Conservation (phyloP, 192 early-diverging fungal species). For the Dissophora ornata region DNA sequence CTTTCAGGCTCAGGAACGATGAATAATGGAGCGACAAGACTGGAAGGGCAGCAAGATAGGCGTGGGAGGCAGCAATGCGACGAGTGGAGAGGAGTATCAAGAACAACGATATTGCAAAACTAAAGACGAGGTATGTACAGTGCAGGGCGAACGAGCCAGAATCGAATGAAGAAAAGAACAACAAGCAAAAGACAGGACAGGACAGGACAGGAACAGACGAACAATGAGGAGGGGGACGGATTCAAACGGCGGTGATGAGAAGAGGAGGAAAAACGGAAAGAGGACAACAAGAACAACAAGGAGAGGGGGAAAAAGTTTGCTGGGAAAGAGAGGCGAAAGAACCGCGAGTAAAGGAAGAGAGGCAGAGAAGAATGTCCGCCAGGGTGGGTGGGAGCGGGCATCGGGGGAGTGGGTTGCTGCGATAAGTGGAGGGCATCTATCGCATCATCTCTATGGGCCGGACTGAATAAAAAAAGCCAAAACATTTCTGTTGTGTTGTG, state of each 20-base stretch:
- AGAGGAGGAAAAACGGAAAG: not conserved
- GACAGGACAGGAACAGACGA: not conserved
- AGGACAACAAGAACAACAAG: not conserved
- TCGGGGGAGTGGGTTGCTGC: too few relatives aligned
- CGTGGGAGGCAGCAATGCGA: not conserved
- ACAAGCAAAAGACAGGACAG: not conserved
- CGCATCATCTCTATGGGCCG: too few relatives aligned
- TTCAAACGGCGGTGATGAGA: not conserved
- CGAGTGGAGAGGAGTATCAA: not conserved
- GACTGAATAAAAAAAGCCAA: too few relatives aligned
- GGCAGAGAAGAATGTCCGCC: not conserved
- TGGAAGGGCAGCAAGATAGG: too few relatives aligned
- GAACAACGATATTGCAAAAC: too few relatives aligned
- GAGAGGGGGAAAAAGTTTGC: not conserved
- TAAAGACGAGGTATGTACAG: not conserved
- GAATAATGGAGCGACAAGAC: too few relatives aligned
- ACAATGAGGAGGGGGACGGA: not conserved
- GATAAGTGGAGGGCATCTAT: too few relatives aligned
- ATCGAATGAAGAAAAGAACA: not conserved
- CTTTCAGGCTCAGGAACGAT: too few relatives aligned
- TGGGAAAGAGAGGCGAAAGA: not conserved
- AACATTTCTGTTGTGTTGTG: too few relatives aligned
- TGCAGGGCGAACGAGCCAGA: not conserved
- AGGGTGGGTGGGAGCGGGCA: not conserved
- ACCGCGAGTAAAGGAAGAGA: not conserved